Percentiles rank a stretch among this genome's conserved stretches.
These are phyloP conservation scores for Hyphopichia pseudoburtonii DNA, from an alignment of 1,139 yeast species.

Conservation along the genomic window DNA sequence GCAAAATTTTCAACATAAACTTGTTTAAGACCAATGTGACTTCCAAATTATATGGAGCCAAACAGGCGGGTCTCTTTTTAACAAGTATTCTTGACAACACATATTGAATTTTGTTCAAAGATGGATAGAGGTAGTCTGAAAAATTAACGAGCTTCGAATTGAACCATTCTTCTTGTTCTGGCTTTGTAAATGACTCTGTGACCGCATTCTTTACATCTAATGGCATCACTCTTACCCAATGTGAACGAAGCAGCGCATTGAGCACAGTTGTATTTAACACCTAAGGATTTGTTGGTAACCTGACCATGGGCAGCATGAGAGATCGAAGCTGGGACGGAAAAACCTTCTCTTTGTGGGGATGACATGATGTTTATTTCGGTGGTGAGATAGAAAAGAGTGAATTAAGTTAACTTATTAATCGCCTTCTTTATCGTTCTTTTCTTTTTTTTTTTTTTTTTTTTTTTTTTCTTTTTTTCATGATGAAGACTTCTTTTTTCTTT, in stretches of 20 bases:
- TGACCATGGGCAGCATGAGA: constrained; percentile 62
- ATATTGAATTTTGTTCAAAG: too few species aligned
- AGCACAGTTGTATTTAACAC: constrained; percentile 93
- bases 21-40: background rate
- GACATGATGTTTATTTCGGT: constrained; percentile 43
- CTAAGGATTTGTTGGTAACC: constrained; percentile 68
- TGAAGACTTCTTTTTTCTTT: constrained; percentile 1
- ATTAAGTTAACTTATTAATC: too few species aligned
- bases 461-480: constrained; percentile 2
- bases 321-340: constrained; percentile 80
- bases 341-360: constrained; percentile 82
- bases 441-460: background rate
- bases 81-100: too few species aligned
- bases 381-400: too few species aligned
- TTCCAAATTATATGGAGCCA: too few species aligned
- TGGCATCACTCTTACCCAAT: constrained; percentile 90
- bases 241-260: constrained; percentile 92
- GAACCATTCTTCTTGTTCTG: constrained; percentile 93
- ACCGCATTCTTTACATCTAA: constrained; percentile 97
- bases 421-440: background rate
- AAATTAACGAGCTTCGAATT: constrained; percentile 47
- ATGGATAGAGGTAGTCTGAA: background rate
- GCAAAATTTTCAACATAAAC: background rate
- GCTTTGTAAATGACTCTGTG: constrained; percentile 97
- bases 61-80: too few species aligned